These are phyloP conservation scores for Pseudocercospora fijiensis DNA, from an alignment of 2,329 filamentous ascomycete species.

Conservation along the genomic window DNA sequence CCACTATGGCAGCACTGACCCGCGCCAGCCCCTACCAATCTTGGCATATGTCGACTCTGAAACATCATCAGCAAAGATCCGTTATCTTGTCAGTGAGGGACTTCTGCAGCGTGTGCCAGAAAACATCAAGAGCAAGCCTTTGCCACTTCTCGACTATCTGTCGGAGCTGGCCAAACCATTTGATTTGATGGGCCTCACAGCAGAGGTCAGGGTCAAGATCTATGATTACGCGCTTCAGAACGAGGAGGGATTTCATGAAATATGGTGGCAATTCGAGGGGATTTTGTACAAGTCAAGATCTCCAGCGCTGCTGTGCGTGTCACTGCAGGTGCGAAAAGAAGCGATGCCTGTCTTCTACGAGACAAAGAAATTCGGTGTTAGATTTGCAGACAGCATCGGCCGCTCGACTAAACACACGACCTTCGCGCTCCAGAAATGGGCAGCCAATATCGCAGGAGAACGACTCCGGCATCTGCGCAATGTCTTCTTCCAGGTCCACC, in stretches of 20 bases:
- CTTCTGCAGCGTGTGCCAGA: not conserved
- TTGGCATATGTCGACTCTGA: no score
- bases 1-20: not conserved
- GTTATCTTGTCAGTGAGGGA: not conserved
- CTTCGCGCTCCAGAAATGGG: not conserved
- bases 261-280: not conserved
- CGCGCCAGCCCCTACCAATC: no score
- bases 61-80: not conserved
- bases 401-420: not conserved
- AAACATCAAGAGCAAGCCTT: not conserved
- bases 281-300: not conserved
- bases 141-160: not conserved
- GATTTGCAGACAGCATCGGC: not conserved
- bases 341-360: not conserved
- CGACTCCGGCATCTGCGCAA: not conserved
- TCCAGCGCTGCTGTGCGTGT: not conserved
- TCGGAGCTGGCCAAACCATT: not conserved
- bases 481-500: not conserved
- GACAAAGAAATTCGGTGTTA: not conserved
- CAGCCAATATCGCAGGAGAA: not conserved
- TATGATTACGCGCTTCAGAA: not conserved
- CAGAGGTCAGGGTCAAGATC: not conserved
- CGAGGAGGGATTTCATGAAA: not conserved
- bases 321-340: not conserved
- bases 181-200: not conserved